phyloP scores from a whole-genome alignment of 2,329 filamentous ascomycete genomes.

The Claviceps arundinis region DNA sequence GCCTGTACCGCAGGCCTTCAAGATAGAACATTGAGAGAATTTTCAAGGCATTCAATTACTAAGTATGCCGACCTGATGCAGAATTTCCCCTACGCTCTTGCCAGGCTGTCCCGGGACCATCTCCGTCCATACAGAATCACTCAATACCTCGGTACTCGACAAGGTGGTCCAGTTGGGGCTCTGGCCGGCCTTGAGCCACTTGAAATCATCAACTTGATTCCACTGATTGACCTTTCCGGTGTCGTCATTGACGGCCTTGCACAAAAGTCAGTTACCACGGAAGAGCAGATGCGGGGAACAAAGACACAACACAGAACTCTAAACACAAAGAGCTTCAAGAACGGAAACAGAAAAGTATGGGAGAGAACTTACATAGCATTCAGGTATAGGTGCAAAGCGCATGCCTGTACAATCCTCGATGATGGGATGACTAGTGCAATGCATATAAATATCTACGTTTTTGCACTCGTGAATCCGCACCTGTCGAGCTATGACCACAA shows the following conservation, averaged over 20 bases:
- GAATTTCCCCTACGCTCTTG: conserved; percentile 50
- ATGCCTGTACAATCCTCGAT: conserved; percentile 78
- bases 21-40: neutral
- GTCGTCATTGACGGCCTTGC: conserved; percentile 17
- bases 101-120: conserved; percentile 51
- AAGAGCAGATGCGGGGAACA: neutral
- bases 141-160: conserved; percentile 42
- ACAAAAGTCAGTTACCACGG: conserved; percentile 1
- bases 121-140: conserved; percentile 54
- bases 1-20: neutral
- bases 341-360: no score
- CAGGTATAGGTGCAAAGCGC: conserved; percentile 65
- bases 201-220: conserved; percentile 92
- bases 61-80: conserved; percentile 36
- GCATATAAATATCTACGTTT: conserved; percentile 72
- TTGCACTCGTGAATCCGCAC: conserved; percentile 83
- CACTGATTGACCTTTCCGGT: conserved; percentile 50
- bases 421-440: conserved; percentile 73
- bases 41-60: neutral
- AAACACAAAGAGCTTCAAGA: no score
- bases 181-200: conserved; percentile 77
- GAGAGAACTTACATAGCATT: conserved; percentile 46
- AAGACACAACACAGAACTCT: no score
- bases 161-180: conserved; percentile 82
- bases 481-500: conserved; percentile 72